Evolutionary conservation across 805 yeast genomes (phyloP), one percentile per base, ranked within the genome.

Genomic region (Nakazawaea wyomingensis): DNA sequence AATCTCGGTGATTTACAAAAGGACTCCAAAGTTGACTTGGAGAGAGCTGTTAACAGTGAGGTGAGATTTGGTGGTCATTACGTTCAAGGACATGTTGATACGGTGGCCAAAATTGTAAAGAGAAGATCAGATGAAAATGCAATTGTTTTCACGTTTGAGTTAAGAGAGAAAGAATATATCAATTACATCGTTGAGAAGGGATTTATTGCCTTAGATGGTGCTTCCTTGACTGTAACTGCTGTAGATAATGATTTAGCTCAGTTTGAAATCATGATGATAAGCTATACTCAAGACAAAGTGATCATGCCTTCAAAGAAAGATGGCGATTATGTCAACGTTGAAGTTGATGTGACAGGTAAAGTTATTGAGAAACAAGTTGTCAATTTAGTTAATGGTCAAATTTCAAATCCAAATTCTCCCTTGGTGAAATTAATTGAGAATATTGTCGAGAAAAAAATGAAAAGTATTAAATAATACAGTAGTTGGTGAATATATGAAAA

Each of bases 41-140:
- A 93, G 61, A 72, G 99, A 46, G 99, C 99, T 0, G 88, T 93
- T 26, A 69, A 80, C 2, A 71, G 68, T 11, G 87, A 85, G 41
- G 86, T 80, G 5, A 71, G 99, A 49, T 78, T 90, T 55, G 99
- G 99, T 19, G 99, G 99, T 1, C 99, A 93, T 62, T 78, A 91
- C 50, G 99, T 93, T 2, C 99, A 93, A 56, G 99, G 99, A 5
- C 99, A 93, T 65, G 88, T 93, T 22, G 99, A 93, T 60, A 86
- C 96, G 0, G 72, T 82, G 28, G 96, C 96, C 2, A 61, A 59
- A 28, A 82, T 91, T 31, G 71, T 73, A 1, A 60, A 63, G 0
- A 70, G 63, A 21, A 62, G 50, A 8, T 64, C 74, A 1, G 97
- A 90, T 55, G 84, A 80, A 1, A 86, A 88, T 60, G 82, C 98